phyloP scores from a whole-genome alignment of 768 basidiomycete genomes.

The Dioszegia crocea region DNA sequence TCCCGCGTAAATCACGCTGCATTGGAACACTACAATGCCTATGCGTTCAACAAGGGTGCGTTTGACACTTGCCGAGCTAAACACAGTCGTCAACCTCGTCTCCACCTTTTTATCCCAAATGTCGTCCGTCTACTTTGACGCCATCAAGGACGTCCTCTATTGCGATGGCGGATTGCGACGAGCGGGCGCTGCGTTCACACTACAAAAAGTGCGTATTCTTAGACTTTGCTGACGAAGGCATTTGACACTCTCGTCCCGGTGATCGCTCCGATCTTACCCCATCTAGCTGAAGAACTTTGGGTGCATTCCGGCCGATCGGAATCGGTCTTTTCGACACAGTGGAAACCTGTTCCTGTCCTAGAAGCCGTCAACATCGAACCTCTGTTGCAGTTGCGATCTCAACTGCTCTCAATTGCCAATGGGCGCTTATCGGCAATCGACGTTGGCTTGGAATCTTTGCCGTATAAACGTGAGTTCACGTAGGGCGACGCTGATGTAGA shows the following conservation, averaged over 20 bases:
- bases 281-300: conserved; percentile 79
- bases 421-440: neutral
- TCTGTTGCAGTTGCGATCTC: neutral
- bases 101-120: conserved; percentile 75
- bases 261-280: conserved; percentile 80
- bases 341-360: conserved; percentile 53
- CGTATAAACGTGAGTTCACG: neutral
- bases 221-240: conserved; percentile 53
- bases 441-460: neutral
- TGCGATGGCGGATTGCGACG: conserved; percentile 62
- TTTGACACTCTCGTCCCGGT: conserved; percentile 65
- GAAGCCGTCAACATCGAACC: neutral
- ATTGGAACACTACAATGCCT: conserved; percentile 64
- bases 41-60: conserved; percentile 78
- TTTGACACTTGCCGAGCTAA: neutral
- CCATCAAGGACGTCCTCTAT: conserved; percentile 84
- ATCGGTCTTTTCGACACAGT: conserved; percentile 70
- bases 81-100: conserved; percentile 65
- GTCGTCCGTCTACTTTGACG: conserved; percentile 87
- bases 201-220: conserved; percentile 58
- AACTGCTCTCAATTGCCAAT: neutral
- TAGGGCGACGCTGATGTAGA: neutral
- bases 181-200: conserved; percentile 63
- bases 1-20: conserved; percentile 66
- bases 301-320: conserved; percentile 50